Evolutionary conservation across 139 green algal species (phyloP).

Genomic region (Coelastrella sp.): DNA sequence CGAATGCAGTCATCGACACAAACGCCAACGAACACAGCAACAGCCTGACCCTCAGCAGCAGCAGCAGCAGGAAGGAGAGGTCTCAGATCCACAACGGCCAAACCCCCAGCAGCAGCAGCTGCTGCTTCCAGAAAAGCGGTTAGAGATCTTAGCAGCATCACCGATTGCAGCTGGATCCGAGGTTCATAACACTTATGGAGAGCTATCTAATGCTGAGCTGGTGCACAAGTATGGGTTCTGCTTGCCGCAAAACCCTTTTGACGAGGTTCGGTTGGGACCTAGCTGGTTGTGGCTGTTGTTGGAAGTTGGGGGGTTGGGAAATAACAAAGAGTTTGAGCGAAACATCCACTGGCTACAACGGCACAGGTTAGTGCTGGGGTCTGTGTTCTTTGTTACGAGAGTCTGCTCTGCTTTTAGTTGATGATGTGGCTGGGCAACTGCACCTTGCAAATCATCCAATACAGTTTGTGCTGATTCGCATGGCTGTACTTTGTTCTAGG

Average conservation of each 20-base stretch:
- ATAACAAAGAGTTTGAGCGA: background rate
- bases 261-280: background rate
- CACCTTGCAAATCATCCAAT: no score
- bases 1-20: background rate
- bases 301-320: background rate
- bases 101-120: conserved; percentile 18
- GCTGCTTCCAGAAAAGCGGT: conserved; percentile 24
- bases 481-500: no score
- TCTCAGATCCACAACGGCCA: no score
- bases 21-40: conserved; percentile 20
- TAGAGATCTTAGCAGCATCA: conserved; percentile 80
- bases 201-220: conserved; percentile 73
- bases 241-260: conserved; percentile 51
- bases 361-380: conserved; percentile 22
- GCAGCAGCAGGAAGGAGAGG: background rate
- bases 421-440: no score
- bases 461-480: no score
- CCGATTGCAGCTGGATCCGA: conserved; percentile 61
- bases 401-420: no score
- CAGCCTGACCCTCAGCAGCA: conserved; percentile 20
- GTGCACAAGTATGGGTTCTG: conserved; percentile 81
- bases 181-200: conserved; percentile 76
- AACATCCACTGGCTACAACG: conserved; percentile 4
- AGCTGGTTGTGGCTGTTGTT: background rate
- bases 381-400: background rate